Conservation (phyloP, 768 basidiomycete species). For the Russula abietina region DNA sequence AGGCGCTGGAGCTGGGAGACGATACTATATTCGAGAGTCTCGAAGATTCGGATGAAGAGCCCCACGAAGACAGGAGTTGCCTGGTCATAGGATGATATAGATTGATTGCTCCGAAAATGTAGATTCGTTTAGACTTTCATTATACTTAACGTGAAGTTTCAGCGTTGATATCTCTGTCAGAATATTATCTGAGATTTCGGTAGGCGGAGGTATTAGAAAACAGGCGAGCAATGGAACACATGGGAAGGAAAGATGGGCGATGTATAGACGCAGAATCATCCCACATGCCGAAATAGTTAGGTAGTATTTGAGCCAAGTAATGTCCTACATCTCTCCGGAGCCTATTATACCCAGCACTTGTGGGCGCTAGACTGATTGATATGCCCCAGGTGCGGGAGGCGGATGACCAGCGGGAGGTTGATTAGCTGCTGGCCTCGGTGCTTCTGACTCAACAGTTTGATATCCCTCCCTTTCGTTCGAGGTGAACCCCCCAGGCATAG, state of each 20-base stretch:
- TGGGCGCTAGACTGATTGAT: slow-evolving; percentile 31
- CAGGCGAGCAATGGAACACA: no score
- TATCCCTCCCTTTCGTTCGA: slow-evolving; percentile 34
- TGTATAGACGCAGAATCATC: neutral
- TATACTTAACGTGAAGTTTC: neutral
- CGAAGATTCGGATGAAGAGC: neutral
- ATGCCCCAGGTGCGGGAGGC: slow-evolving; percentile 30
- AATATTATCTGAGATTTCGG: neutral
- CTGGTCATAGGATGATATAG: neutral
- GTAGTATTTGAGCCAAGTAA: slow-evolving; percentile 1
- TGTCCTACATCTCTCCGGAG: neutral
- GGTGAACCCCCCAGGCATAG: slow-evolving; percentile 41
- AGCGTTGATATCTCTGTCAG: neutral
- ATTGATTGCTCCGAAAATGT: neutral
- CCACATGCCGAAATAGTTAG: neutral
- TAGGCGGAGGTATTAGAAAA: neutral
- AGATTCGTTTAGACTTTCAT: neutral
- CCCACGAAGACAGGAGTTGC: neutral
- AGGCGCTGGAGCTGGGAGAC: slow-evolving; percentile 12
- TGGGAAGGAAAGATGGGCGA: neutral
- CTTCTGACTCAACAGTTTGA: slow-evolving; percentile 31
- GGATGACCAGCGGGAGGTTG: slow-evolving; percentile 23
- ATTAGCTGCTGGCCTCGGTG: slow-evolving; percentile 28
- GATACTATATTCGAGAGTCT: slow-evolving; percentile 7
- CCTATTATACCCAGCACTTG: neutral